Evolutionary conservation across 495 filamentous ascomycete species (phyloP).

Genomic region (Penicillium cinerascens): DNA sequence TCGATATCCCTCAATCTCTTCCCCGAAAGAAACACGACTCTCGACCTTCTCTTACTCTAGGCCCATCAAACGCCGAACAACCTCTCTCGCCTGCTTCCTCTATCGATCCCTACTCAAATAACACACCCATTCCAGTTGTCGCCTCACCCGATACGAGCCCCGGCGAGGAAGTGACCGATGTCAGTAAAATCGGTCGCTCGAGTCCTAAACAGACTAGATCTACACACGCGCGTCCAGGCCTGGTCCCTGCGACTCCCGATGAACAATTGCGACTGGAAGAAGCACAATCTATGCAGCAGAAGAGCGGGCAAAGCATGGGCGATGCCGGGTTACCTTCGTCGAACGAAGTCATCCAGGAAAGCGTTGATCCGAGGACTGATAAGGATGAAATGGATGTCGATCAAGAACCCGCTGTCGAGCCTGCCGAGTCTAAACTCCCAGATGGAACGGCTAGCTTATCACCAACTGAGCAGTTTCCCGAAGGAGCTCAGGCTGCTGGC

Average conservation of each 20-base stretch:
- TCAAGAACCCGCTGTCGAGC: slow-evolving; percentile 9
- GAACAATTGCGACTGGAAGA: slow-evolving; percentile 50
- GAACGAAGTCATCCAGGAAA: slow-evolving; percentile 28
- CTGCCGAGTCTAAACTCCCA: slow-evolving; percentile 10
- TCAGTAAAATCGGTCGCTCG: slow-evolving; percentile 18
- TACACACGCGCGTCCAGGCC: slow-evolving; percentile 15
- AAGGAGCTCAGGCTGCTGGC: slow-evolving; percentile 5
- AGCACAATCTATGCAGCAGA: slow-evolving; percentile 39
- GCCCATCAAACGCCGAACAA: slow-evolving; percentile 33
- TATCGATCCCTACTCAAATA: slow-evolving; percentile 40
- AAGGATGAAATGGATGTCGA: slow-evolving; percentile 25
- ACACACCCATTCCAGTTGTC: slow-evolving; percentile 37
- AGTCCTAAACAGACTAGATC: slow-evolving; percentile 25
- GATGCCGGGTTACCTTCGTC: slow-evolving; percentile 7
- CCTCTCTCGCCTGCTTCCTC: slow-evolving; percentile 46
- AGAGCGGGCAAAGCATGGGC: slow-evolving; percentile 15
- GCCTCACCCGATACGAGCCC: slow-evolving; percentile 43
- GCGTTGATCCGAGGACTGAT: slow-evolving; percentile 11
- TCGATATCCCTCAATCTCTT: slow-evolving; percentile 12
- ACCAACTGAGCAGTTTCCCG: slow-evolving; percentile 13
- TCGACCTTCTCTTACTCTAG: slow-evolving; percentile 31
- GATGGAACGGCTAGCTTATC: slow-evolving; percentile 14
- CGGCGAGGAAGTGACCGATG: slow-evolving; percentile 33
- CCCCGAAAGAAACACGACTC: slow-evolving; percentile 29
- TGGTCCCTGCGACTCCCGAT: slow-evolving; percentile 45